A percentile compares a stretch with the other conserved stretches of the same genome.
Evolutionary conservation across 2,329 filamentous ascomycete species (phyloP).

Genomic region (Epichloe festucae): DNA sequence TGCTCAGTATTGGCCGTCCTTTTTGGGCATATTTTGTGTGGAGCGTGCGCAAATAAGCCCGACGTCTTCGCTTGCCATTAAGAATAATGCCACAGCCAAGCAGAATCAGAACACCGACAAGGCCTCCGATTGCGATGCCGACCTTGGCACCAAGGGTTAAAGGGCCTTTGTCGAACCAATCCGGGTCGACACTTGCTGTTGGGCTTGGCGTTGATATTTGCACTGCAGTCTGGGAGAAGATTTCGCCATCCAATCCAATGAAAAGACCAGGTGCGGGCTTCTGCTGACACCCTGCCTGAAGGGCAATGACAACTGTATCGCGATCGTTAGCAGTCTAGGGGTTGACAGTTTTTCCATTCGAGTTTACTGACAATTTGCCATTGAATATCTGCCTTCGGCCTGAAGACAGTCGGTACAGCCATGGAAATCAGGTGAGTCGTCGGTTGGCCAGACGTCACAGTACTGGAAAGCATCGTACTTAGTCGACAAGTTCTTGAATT

Average conservation of each 20-base stretch:
- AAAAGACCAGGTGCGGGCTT: slow-evolving; percentile 31
- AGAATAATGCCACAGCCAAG: slow-evolving; percentile 41
- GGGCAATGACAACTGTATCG: slow-evolving; percentile 30
- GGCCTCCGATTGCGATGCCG: slow-evolving; percentile 40
- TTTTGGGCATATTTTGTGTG: slow-evolving; percentile 25
- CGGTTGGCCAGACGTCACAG: slow-evolving; percentile 35
- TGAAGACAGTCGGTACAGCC: slow-evolving; percentile 36
- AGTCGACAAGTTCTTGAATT: slow-evolving; percentile 35
- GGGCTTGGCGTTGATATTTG: slow-evolving; percentile 37
- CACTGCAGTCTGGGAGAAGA: slow-evolving; percentile 36
- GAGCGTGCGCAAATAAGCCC: slow-evolving; percentile 35
- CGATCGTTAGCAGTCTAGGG: slow-evolving; percentile 9
- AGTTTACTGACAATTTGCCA: slow-evolving; percentile 39
- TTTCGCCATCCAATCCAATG: slow-evolving; percentile 36
- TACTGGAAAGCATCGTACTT: slow-evolving; percentile 36
- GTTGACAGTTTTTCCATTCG: too few species aligned
- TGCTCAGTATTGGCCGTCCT: slow-evolving; percentile 27
- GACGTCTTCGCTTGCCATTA: slow-evolving; percentile 41
- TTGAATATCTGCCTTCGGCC: slow-evolving; percentile 22
- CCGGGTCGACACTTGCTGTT: slow-evolving; percentile 24
- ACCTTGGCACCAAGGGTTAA: slow-evolving; percentile 42
- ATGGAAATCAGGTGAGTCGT: slow-evolving; percentile 21
- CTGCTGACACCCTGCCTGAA: slow-evolving; percentile 44
- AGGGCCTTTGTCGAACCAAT: slow-evolving; percentile 29
- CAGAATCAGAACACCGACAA: slow-evolving; percentile 34